phyloP scores from a whole-genome alignment of 768 basidiomycete species.

The Pholiota conissans region DNA sequence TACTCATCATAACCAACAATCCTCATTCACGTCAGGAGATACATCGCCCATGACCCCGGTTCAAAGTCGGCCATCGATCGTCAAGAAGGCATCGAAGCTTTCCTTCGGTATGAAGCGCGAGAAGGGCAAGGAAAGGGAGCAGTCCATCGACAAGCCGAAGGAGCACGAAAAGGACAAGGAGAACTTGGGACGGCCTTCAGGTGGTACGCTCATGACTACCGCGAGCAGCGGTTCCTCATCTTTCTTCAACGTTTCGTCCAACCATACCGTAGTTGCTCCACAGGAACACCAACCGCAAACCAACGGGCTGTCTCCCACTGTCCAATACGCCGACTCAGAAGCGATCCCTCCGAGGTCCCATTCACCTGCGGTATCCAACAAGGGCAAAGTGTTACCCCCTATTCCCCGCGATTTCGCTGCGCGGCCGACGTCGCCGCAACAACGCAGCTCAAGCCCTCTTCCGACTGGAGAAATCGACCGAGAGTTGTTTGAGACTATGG shows the following conservation, averaged over 20 bases:
- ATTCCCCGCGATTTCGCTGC: conserved; percentile 71
- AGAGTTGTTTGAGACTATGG: conserved; percentile 71
- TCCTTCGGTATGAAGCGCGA: conserved; percentile 67
- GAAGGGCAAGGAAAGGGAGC: conserved; percentile 53
- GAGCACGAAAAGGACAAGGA: conserved; percentile 41
- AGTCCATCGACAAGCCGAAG: conserved; percentile 41
- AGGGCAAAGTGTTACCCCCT: conserved; percentile 70
- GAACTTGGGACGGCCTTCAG: conserved; percentile 39
- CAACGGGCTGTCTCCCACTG: conserved; percentile 25
- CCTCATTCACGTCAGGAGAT: conserved; percentile 47
- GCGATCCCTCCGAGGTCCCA: conserved; percentile 36
- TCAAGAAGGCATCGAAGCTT: conserved; percentile 76
- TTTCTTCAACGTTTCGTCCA: conserved; percentile 79
- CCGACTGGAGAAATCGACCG: conserved; percentile 68
- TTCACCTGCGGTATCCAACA: conserved; percentile 43
- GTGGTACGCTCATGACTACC: conserved; percentile 56
- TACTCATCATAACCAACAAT: conserved; percentile 32
- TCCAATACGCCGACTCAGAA: conserved; percentile 22
- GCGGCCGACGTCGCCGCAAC: conserved; percentile 28
- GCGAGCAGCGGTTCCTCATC: conserved; percentile 80
- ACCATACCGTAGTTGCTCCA: conserved; percentile 34
- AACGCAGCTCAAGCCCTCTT: conserved; percentile 50
- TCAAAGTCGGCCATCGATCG: conserved; percentile 51
- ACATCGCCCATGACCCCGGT: conserved; percentile 35
- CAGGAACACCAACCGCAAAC: conserved; percentile 18